Conservation (phyloP, 768 basidiomycete genomes). For the Tylopilus cervinicoccineus region DNA sequence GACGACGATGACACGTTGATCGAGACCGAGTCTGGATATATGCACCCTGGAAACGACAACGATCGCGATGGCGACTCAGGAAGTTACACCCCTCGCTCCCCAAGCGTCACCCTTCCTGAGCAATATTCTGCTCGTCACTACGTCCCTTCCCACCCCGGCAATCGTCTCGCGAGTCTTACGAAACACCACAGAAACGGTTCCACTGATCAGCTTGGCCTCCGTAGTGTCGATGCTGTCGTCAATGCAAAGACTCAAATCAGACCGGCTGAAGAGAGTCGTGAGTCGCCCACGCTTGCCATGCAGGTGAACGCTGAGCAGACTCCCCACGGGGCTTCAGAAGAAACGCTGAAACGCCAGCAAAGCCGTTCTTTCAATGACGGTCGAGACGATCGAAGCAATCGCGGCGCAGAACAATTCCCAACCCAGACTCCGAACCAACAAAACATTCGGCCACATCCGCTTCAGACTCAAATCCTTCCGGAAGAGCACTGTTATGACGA, state of each 20-base stretch:
- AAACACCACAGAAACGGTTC: slow-evolving; percentile 53
- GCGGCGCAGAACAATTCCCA: slow-evolving; percentile 20
- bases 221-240: slow-evolving; percentile 53
- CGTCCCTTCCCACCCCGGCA: slow-evolving; percentile 26
- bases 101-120: slow-evolving; percentile 57
- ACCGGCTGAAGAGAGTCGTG: slow-evolving; percentile 27
- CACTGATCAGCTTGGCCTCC: slow-evolving; percentile 59
- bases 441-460: slow-evolving; percentile 36
- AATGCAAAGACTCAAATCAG: slow-evolving; percentile 40
- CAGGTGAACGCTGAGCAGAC: slow-evolving; percentile 16
- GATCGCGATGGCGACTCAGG: slow-evolving; percentile 49
- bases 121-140: slow-evolving; percentile 32
- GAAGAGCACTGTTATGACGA: slow-evolving; percentile 67
- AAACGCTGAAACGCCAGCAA: slow-evolving; percentile 17
- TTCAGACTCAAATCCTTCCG: slow-evolving; percentile 39
- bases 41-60: slow-evolving; percentile 31
- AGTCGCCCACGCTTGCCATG: slow-evolving; percentile 15
- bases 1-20: slow-evolving; percentile 46
- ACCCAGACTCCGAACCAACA: slow-evolving; percentile 13
- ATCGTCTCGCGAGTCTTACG: slow-evolving; percentile 36
- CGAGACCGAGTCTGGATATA: slow-evolving; percentile 36
- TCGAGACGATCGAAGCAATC: slow-evolving; percentile 21
- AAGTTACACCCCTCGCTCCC: slow-evolving; percentile 66
- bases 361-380: slow-evolving; percentile 17
- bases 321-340: slow-evolving; percentile 15